These are phyloP conservation scores for Globisporangium cylindrosporum DNA, from an alignment of 352 stramenopile genomes.

Conservation along the genomic window DNA sequence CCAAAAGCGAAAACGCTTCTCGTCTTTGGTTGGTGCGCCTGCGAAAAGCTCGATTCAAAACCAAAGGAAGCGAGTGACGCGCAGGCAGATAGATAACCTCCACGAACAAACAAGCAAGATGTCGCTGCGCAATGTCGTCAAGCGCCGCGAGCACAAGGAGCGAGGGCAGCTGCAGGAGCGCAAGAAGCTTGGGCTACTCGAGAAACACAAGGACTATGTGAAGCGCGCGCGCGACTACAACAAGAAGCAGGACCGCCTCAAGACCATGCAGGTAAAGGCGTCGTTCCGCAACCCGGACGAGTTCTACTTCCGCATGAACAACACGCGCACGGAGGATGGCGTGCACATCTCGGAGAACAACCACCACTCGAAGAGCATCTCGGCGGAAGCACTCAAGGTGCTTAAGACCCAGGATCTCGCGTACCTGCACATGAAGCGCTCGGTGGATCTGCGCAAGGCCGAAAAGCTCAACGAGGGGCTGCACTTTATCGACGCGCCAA, in stretches of 20 bases:
- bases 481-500: conserved; percentile 76
- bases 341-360: conserved; percentile 81
- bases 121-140: conserved; percentile 98
- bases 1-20: too few relatives aligned
- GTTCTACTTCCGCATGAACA: conserved; percentile 99
- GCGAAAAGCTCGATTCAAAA: conserved; percentile 1
- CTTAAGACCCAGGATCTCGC: conserved; percentile 97
- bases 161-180: conserved; percentile 91
- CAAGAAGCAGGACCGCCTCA: conserved; percentile 90
- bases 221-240: conserved; percentile 95
- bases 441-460: conserved; percentile 72
- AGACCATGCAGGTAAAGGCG: conserved; percentile 89
- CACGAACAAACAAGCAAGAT: conserved; percentile 27
- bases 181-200: conserved; percentile 93
- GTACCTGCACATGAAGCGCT: conserved; percentile 91
- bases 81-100: neutral
- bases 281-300: conserved; percentile 98
- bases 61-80: neutral
- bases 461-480: conserved; percentile 74
- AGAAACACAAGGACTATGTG: conserved; percentile 99
- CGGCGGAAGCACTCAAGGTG: conserved; percentile 76
- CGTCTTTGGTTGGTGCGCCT: conserved; percentile 5
- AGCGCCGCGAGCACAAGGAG: conserved; percentile 98
- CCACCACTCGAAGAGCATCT: conserved; percentile 54
- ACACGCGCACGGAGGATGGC: conserved; percentile 66